These are phyloP conservation scores for Dovyalis caffra DNA, from an alignment of 345 rosid genomes.

Conservation along the genomic window DNA sequence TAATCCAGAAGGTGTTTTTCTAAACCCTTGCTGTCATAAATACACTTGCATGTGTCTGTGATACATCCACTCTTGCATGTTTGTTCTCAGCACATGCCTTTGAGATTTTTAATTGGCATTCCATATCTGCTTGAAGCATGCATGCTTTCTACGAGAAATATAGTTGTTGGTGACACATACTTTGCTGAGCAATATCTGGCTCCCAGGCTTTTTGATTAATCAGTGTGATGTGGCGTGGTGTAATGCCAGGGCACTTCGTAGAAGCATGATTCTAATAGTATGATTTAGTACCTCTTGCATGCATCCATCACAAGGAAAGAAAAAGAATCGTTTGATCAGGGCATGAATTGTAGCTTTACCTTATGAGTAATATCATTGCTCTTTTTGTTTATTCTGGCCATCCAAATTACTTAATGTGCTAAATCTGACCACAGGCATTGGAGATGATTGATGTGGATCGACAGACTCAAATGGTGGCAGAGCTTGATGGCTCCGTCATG, in stretches of 20 bases:
- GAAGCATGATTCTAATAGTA: neutral
- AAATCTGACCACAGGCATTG: constrained; percentile 57
- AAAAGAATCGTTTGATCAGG: neutral
- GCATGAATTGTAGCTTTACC: neutral
- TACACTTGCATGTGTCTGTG: neutral
- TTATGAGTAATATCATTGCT: constrained; percentile 5
- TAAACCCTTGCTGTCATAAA: neutral
- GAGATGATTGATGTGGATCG: constrained; percentile 82
- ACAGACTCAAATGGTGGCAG: constrained; percentile 70
- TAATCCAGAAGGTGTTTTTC: constrained; percentile 83
- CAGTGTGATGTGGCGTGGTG: neutral
- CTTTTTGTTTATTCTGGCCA: neutral
- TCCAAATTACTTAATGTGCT: constrained; percentile 16
- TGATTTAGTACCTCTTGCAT: neutral
- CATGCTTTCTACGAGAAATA: neutral
- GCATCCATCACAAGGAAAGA: neutral
- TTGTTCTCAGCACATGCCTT: neutral
- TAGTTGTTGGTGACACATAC: neutral
- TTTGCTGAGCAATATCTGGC: neutral
- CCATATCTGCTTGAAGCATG: neutral
- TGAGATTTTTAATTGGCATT: neutral
- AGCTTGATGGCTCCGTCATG: constrained; percentile 85
- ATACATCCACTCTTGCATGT: neutral
- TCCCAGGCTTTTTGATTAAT: neutral
- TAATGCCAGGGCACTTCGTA: neutral